Evolutionary conservation across 2,329 filamentous ascomycete species (phyloP), one percentile per base, ranked within the genome.

Genomic region (Colletotrichum sp.): DNA sequence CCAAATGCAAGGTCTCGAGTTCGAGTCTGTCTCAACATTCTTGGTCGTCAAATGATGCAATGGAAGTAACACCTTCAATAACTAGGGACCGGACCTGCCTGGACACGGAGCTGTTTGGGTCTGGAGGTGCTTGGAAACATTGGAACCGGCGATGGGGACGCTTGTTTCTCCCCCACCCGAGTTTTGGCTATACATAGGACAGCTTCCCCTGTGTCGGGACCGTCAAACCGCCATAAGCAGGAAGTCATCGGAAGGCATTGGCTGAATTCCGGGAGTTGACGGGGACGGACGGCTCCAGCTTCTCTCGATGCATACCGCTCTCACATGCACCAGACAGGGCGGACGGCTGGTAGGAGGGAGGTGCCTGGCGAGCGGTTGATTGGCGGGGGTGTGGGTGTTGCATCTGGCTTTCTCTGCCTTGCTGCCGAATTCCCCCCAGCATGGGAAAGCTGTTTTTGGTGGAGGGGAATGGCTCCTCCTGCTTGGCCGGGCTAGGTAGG

Each of bases 191-290:
- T 73, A 73, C 38, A 69, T 73, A 73, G 69, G 58, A 63, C 36
- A 74, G 69, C 38, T 87, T 61, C 58, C 58, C 36, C 21, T 61
- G 43, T 63, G 71, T 71, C 34, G 59, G 58, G 43, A 64, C 43
- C 28, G 58, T 32, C 34, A 66, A 38, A 30, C 28, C 36, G 63
- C 68, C 58, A 43, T 59, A n/a, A 52, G 63, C 43, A 73, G 70
- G 69, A 59, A 75, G 43, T 64, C 63, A 64, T 38, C 58, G 69
- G 73, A 72, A 69, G 28, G 59, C 24, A 64, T 64, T 38, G 58
- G 63, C 36, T 21, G 64, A 36, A n/a, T 48, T 4, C 64, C 73
- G 69, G 73, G 52, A 69, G 69, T 73, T 75, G 69, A 75, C 73
- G 73, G 73, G 58, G 52, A 58, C 56, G 48, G 64, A 32, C 28